Evolutionary conservation across 2,329 filamentous ascomycete genomes (phyloP).

Genomic region (Lecanicillium sp.): DNA sequence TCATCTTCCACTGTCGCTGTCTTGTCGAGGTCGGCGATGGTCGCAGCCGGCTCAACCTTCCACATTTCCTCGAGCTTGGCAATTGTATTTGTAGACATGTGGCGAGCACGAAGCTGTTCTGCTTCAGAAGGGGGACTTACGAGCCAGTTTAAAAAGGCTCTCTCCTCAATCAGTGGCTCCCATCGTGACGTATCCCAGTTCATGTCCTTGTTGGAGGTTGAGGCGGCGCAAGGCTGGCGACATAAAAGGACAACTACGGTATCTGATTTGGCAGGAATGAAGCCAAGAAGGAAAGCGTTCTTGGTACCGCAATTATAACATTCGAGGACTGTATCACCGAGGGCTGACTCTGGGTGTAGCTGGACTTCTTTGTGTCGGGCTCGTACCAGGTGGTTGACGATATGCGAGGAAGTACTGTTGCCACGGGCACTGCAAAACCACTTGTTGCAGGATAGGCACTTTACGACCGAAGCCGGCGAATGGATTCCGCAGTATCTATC

Average conservation of each 20-base stretch:
- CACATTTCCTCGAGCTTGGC: conserved; percentile 96
- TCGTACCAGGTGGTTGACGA: conserved; percentile 95
- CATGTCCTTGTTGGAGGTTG: conserved; percentile 97
- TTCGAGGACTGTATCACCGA: conserved; percentile 93
- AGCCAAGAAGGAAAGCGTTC: conserved; percentile 94
- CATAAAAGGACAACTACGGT: conserved; percentile 95
- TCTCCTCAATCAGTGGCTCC: conserved; percentile 95
- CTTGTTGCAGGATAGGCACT: conserved; percentile 90
- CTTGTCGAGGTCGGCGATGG: conserved; percentile 85
- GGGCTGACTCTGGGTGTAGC: conserved; percentile 82
- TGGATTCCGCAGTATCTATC: conserved; percentile 92
- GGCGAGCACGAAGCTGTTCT: conserved; percentile 89
- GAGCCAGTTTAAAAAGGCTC: conserved; percentile 90
- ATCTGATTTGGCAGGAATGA: conserved; percentile 97
- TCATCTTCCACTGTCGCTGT: conserved; percentile 89
- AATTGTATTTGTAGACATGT: conserved; percentile 89
- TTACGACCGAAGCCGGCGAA: conserved; percentile 89
- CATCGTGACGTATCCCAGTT: conserved; percentile 98
- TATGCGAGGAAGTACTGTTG: conserved; percentile 93
- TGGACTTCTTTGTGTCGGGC: conserved; percentile 98
- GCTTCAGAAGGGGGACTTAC: conserved; percentile 83
- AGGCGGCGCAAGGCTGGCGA: conserved; percentile 90
- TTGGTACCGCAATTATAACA: conserved; percentile 99
- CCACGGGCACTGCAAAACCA: conserved; percentile 99
- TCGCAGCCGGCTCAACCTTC: conserved; percentile 89